Evolutionary conservation across 2,329 filamentous ascomycete genomes (phyloP).

Genomic region (Colletotrichum sojae): DNA sequence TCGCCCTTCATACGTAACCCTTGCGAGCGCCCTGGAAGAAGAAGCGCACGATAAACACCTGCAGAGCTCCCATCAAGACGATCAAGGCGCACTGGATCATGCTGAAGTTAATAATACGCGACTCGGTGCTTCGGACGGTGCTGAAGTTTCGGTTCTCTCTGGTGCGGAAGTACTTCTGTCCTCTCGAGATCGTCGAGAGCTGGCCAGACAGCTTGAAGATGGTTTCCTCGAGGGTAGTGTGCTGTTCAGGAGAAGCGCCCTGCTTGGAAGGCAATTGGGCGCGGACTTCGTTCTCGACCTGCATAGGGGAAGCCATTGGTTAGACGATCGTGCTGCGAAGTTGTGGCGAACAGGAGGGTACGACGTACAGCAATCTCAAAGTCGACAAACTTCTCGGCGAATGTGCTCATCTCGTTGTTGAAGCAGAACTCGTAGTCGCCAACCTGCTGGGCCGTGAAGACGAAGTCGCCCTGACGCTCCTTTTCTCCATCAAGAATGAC

Average conservation of each 20-base stretch:
- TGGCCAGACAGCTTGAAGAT: conserved; percentile 95
- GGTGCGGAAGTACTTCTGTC: conserved; percentile 99
- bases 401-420: conserved; percentile 98
- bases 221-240: conserved; percentile 89
- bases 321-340: conserved; percentile 26
- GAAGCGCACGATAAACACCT: conserved; percentile 98
- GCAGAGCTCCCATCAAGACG: conserved; percentile 93
- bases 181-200: conserved; percentile 92
- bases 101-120: conserved; percentile 96
- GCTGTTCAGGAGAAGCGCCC: conserved; percentile 90
- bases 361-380: conserved; percentile 91
- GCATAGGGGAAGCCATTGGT: conserved; percentile 29
- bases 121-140: conserved; percentile 96
- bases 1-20: conserved; percentile 72
- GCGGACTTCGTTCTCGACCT: conserved; percentile 93
- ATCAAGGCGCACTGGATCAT: conserved; percentile 93
- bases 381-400: conserved; percentile 97
- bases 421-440: conserved; percentile 99
- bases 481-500: conserved; percentile 88
- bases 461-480: conserved; percentile 96
- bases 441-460: conserved; percentile 89
- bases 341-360: conserved; percentile 28
- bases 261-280: conserved; percentile 89
- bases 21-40: conserved; percentile 90
- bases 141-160: conserved; percentile 99